phyloP scores from a whole-genome alignment of 805 yeast genomes.

The Teunomyces aglyptinius region DNA sequence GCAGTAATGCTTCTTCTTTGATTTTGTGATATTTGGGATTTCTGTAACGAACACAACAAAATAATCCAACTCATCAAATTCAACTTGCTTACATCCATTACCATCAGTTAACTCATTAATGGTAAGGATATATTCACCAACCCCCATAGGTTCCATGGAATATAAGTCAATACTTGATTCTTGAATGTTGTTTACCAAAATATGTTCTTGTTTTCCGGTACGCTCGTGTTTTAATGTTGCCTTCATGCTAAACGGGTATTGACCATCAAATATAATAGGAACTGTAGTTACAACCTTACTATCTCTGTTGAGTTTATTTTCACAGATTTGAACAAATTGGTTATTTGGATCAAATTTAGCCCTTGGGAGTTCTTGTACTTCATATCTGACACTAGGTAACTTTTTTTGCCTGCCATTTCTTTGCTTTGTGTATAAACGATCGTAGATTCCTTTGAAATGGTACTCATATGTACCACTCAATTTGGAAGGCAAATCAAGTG shows the following conservation, averaged over 20 bases:
- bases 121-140: slow-evolving; percentile 70
- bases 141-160: slow-evolving; percentile 45
- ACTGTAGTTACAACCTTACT: slow-evolving; percentile 38
- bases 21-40: slow-evolving; percentile 62
- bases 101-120: slow-evolving; percentile 61
- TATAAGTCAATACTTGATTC: slow-evolving; percentile 18
- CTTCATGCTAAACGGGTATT: slow-evolving; percentile 58
- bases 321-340: slow-evolving; percentile 45
- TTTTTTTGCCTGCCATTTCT: slow-evolving; percentile 10
- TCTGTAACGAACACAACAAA: slow-evolving; percentile 66
- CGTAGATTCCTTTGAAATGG: slow-evolving; percentile 60
- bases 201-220: slow-evolving; percentile 50
- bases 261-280: slow-evolving; percentile 55
- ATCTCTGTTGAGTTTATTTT: slow-evolving; percentile 25
- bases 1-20: slow-evolving; percentile 55
- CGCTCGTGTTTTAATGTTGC: slow-evolving; percentile 60
- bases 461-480: slow-evolving; percentile 62
- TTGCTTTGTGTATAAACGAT: slow-evolving; percentile 54
- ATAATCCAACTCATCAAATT: slow-evolving; percentile 35
- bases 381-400: slow-evolving; percentile 26
- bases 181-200: slow-evolving; percentile 46
- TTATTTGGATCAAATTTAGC: slow-evolving; percentile 50
- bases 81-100: slow-evolving; percentile 61
- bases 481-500: slow-evolving; percentile 39
- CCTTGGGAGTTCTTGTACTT: slow-evolving; percentile 61